Evolutionary conservation across 139 green algal genomes (phyloP).

Genomic region (Chlorella sp.): DNA sequence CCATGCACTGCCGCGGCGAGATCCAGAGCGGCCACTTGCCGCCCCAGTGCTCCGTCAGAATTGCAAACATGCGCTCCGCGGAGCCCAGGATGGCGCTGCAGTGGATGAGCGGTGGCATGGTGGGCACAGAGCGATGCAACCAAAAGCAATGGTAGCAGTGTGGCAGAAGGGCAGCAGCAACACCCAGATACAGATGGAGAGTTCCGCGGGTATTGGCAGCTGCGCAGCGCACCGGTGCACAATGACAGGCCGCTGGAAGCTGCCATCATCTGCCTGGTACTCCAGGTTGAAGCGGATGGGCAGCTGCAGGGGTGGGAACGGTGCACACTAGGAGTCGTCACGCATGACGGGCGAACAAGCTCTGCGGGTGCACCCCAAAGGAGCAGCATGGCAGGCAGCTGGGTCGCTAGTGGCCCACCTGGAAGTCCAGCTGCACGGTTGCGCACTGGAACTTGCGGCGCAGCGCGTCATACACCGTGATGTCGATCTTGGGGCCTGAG

Average conservation of each 20-base stretch:
- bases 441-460: constrained; percentile 99
- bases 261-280: constrained; percentile 77
- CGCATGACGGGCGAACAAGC: too few relatives aligned
- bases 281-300: constrained; percentile 89
- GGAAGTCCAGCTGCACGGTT: constrained; percentile 99
- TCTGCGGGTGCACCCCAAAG: too few relatives aligned
- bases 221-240: constrained; percentile 85
- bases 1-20: constrained; percentile 94
- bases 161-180: too few relatives aligned
- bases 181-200: neutral
- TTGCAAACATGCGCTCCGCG: constrained; percentile 99
- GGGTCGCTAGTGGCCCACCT: constrained; percentile 64
- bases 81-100: constrained; percentile 39
- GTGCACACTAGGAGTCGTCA: too few relatives aligned
- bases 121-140: too few relatives aligned
- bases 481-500: constrained; percentile 96
- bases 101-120: neutral
- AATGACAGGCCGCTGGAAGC: constrained; percentile 90
- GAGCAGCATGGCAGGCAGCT: too few relatives aligned
- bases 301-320: constrained; percentile 85
- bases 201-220: too few relatives aligned
- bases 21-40: constrained; percentile 99
- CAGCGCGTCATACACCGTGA: constrained; percentile 92
- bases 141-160: too few relatives aligned
- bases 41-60: constrained; percentile 98